Evolutionary conservation across 305 asterid genomes (phyloP), one percentile per base, ranked within the genome.

Genomic region (Fraxinus dipetala): DNA sequence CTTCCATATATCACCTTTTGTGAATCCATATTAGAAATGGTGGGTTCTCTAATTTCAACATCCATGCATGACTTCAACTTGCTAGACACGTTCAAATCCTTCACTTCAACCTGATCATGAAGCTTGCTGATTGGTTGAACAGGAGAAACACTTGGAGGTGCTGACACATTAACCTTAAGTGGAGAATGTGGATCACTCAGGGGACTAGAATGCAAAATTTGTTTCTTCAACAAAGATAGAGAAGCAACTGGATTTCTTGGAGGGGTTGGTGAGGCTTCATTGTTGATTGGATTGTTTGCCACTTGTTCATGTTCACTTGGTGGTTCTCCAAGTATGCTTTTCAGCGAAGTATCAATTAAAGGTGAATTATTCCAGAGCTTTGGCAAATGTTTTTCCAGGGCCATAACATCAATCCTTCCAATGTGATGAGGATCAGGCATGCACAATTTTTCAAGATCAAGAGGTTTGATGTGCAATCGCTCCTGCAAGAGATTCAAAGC

Each of bases 171-270:
- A 84, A 84, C 76, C 51, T 90, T 84, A 31, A 81, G 81, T 45
- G 94, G 92, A 83, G 92, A 90, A 87, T 89, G 92, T 78, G 92
- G 94, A 85, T 91, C 97, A 59, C 81, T 88, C 72, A 78, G 81
- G 80, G 94, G 90, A 87, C 74, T 85, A 79, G 90, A 86, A 81
- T 84, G 90, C 83, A 83, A 79, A 84, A n/a, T 54, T 54, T 73
- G 89, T 88, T 84, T 89, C 83, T 83, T 87, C 83, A 92, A 85
- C 65, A 84, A 84, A 77, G 92, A 87, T 63, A 90, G 24, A 80
- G 97, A 90, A 86, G 89, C 90, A 87, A 87, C 88, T 75, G 95
- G 92, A 78, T 90, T 91, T 87, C 84, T 91, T 28, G 97, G 91
- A 83, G 96, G 91, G 84, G 95, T 89, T 77, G 93, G 94, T 75